Percentiles rank a stretch among this genome's conserved stretches.
phyloP scores from a whole-genome alignment of 2,329 filamentous ascomycete genomes.

The Cercospora brassicicola region DNA sequence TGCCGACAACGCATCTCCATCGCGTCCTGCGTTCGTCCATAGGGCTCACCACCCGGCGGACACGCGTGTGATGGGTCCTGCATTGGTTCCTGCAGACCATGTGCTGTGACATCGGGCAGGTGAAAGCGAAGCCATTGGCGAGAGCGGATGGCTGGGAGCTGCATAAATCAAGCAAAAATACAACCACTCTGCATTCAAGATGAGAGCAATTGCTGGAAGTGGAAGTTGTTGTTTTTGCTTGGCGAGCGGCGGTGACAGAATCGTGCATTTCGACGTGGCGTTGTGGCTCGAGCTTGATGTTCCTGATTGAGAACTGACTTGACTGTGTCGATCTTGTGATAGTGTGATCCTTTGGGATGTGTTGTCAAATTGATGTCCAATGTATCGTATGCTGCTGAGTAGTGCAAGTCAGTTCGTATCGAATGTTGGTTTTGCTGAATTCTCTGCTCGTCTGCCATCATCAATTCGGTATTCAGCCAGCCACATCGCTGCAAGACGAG shows the following conservation, averaged over 20 bases:
- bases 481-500: not conserved
- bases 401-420: not conserved
- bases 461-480: not conserved
- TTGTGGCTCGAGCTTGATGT: not conserved
- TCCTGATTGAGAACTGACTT: not conserved
- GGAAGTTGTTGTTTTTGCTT: slow-evolving; percentile 1
- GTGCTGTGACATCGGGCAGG: not conserved
- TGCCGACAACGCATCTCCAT: not conserved
- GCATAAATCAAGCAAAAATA: not conserved
- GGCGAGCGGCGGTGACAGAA: not conserved
- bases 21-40: not conserved
- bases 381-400: not conserved
- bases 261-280: not conserved
- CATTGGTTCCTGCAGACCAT: slow-evolving; percentile 6
- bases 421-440: not conserved
- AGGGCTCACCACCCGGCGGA: not conserved
- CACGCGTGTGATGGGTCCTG: not conserved
- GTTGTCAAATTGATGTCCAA: not conserved
- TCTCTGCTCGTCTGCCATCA: not conserved
- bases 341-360: not conserved
- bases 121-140: not conserved
- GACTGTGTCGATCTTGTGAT: not conserved
- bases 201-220: not conserved
- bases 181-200: not conserved
- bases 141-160: not conserved